A percentile compares a stretch with the other conserved stretches of the same genome.
Evolutionary conservation across 2,329 filamentous ascomycete species (phyloP).

Genomic region (Epichloe coenophiala): DNA sequence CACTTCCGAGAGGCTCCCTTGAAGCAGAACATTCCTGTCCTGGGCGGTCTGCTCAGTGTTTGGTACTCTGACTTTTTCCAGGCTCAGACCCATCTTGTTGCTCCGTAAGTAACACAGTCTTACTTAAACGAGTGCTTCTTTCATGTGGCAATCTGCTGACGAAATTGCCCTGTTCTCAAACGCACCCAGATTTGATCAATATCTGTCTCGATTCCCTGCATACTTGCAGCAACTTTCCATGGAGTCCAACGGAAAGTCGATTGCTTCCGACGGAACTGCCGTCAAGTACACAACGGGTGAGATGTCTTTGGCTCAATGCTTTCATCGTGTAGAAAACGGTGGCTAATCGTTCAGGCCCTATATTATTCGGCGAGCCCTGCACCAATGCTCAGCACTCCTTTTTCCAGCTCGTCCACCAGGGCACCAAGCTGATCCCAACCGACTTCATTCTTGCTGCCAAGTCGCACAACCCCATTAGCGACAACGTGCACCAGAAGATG

Average conservation of each 20-base stretch:
- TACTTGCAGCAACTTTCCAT: slow-evolving; percentile 98
- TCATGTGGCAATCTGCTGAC: not conserved
- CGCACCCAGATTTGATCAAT: slow-evolving; percentile 73
- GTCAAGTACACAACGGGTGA: slow-evolving; percentile 89
- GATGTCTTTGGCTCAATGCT: slow-evolving; percentile 5
- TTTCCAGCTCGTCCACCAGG: slow-evolving; percentile 98
- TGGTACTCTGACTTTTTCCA: slow-evolving; percentile 99
- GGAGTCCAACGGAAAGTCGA: slow-evolving; percentile 98
- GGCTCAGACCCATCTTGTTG: slow-evolving; percentile 92
- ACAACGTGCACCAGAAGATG: slow-evolving; percentile 95
- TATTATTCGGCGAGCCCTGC: slow-evolving; percentile 94
- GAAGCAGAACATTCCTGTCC: slow-evolving; percentile 85
- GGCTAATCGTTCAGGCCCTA: slow-evolving; percentile 40
- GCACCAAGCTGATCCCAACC: slow-evolving; percentile 94
- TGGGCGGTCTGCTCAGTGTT: slow-evolving; percentile 86
- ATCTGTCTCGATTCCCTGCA: slow-evolving; percentile 95
- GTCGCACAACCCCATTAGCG: slow-evolving; percentile 88
- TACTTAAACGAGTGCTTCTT: not conserved
- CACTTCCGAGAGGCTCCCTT: slow-evolving; percentile 89
- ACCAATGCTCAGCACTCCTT: slow-evolving; percentile 99
- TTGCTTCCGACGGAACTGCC: slow-evolving; percentile 75
- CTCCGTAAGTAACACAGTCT: slow-evolving; percentile 51
- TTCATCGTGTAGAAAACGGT: too few species aligned
- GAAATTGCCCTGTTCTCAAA: slow-evolving; percentile 2
- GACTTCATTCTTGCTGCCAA: slow-evolving; percentile 96